These are phyloP conservation scores for Pythium myriotylum DNA, from an alignment of 352 stramenopile genomes.

Conservation along the genomic window DNA sequence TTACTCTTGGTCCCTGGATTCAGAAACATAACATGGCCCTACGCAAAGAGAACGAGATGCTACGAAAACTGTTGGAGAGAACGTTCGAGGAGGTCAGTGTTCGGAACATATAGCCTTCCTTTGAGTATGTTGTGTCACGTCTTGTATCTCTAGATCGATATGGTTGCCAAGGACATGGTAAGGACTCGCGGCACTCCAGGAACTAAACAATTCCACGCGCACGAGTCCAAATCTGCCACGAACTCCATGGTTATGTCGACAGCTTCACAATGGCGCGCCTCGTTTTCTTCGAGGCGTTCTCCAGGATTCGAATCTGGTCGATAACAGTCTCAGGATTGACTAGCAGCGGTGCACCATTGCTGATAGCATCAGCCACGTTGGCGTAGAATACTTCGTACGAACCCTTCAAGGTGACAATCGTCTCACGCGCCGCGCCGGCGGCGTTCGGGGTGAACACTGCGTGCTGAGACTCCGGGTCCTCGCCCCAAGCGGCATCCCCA, in stretches of 20 bases:
- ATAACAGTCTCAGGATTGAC: slow-evolving; percentile 58
- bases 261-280: slow-evolving; percentile 17
- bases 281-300: slow-evolving; percentile 53
- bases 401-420: slow-evolving; percentile 45
- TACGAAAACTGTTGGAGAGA: slow-evolving; percentile 6
- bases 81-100: slow-evolving; percentile 1
- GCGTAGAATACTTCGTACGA: slow-evolving; percentile 74
- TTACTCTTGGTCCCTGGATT: not conserved
- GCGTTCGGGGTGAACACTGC: slow-evolving; percentile 42
- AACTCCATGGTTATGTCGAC: slow-evolving; percentile 6
- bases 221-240: no score
- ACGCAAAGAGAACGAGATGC: not conserved
- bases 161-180: no score
- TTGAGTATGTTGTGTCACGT: not conserved
- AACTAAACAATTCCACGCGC: no score
- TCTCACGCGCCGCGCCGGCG: slow-evolving; percentile 23
- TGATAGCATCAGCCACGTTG: slow-evolving; percentile 70
- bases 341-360: slow-evolving; percentile 41
- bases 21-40: not conserved
- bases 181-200: no score
- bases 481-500: slow-evolving; percentile 50
- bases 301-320: slow-evolving; percentile 72
- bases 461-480: slow-evolving; percentile 48
- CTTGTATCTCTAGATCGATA: not conserved
- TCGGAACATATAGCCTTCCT: not conserved